Percentiles rank a stretch among this genome's conserved stretches.
These are phyloP conservation scores for Phytophthora pistaciae DNA, from an alignment of 352 stramenopile species.

Conservation along the genomic window DNA sequence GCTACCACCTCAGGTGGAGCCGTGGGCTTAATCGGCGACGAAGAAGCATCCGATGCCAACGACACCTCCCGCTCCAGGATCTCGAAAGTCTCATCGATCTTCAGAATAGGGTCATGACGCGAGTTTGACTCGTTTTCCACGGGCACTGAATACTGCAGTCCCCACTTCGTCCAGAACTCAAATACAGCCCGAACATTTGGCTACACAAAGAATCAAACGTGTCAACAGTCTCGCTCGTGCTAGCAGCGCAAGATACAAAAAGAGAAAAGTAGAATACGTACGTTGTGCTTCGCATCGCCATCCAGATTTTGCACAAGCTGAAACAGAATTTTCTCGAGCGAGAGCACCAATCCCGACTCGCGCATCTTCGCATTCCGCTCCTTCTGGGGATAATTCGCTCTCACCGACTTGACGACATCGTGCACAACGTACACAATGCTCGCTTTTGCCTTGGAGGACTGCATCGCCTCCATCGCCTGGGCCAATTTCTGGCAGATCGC, in stretches of 20 bases:
- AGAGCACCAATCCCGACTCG: slow-evolving; percentile 68
- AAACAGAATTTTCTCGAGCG: slow-evolving; percentile 76
- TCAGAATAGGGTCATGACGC: slow-evolving; percentile 53
- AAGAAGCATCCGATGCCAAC: slow-evolving; percentile 68
- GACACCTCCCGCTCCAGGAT: slow-evolving; percentile 67
- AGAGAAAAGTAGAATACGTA: slow-evolving; percentile 40
- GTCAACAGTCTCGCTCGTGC: slow-evolving; percentile 1
- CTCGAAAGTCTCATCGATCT: slow-evolving; percentile 71
- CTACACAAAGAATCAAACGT: slow-evolving; percentile 31
- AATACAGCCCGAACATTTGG: slow-evolving; percentile 79
- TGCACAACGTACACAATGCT: slow-evolving; percentile 89
- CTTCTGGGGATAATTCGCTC: slow-evolving; percentile 71
- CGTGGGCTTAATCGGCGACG: slow-evolving; percentile 72
- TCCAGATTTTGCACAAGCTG: slow-evolving; percentile 69
- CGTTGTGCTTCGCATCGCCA: slow-evolving; percentile 65
- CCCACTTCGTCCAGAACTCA: slow-evolving; percentile 88
- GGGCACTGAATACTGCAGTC: slow-evolving; percentile 66
- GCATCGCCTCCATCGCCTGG: slow-evolving; percentile 69
- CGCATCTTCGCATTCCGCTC: slow-evolving; percentile 84
- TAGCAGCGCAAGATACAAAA: neutral
- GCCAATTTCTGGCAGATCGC: slow-evolving; percentile 77
- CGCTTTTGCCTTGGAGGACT: slow-evolving; percentile 70
- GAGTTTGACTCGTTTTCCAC: slow-evolving; percentile 41
- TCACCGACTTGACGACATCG: slow-evolving; percentile 83
- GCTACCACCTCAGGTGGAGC: slow-evolving; percentile 70